Percentiles rank a stretch among this genome's conserved stretches.
These are phyloP conservation scores for Oryza coarctata DNA, from an alignment of 176 grass and related monocot species.

Conservation along the genomic window DNA sequence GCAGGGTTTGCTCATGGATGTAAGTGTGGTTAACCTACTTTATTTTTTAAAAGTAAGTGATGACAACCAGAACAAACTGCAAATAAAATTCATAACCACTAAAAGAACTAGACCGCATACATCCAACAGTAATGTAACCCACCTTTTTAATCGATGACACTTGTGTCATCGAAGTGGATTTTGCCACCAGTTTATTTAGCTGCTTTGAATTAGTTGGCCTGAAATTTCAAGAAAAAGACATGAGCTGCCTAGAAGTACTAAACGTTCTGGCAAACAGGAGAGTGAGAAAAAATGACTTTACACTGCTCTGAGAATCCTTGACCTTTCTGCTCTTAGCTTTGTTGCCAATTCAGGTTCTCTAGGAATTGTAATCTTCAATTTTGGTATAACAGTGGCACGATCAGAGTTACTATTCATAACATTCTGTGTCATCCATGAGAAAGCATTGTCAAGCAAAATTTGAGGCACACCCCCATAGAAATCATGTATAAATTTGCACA, in stretches of 20 bases:
- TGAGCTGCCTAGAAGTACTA: conserved; percentile 27
- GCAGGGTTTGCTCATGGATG: background rate
- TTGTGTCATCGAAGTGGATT: conserved; percentile 24
- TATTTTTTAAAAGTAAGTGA: conserved; percentile 8
- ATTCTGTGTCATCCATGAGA: conserved; percentile 38
- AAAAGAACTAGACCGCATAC: background rate
- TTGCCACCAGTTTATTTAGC: conserved; percentile 29
- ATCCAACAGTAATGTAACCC: background rate
- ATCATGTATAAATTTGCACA: background rate
- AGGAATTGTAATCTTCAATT: conserved; percentile 67
- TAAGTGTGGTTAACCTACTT: background rate
- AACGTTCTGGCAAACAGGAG: conserved; percentile 16
- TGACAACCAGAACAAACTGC: background rate
- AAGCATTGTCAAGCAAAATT: conserved; percentile 13
- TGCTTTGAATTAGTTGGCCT: conserved; percentile 54
- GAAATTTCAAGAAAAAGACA: conserved; percentile 31
- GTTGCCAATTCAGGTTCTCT: conserved; percentile 79
- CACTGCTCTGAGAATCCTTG: conserved; percentile 56
- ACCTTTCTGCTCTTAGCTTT: conserved; percentile 70
- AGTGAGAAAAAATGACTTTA: conserved; percentile 46
- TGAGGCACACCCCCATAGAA: background rate
- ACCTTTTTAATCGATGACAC: conserved; percentile 51
- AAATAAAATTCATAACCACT: conserved; percentile 20
- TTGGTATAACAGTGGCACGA: conserved; percentile 28
- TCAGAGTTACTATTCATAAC: conserved; percentile 11